Base-by-base conservation (phyloP, 768 basidiomycete genomes). In the Termitomyces eurrhizus region DNA sequence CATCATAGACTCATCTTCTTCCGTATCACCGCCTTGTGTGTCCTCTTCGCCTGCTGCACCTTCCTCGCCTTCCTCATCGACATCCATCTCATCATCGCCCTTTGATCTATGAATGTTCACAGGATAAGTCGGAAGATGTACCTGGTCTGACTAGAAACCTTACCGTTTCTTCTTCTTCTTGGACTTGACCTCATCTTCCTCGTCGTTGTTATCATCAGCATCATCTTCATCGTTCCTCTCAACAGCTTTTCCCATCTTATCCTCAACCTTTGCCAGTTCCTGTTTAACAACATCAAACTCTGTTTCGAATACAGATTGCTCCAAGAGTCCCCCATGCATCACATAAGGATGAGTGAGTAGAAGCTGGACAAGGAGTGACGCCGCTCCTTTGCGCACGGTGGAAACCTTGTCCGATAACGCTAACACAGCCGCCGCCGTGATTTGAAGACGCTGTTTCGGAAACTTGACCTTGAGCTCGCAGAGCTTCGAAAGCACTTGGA, bases 361-460 rank as follows among this genome's bases (percentile, higher is more conserved):
- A 32, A 98, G 77, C 67, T 85, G 85, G 49, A 84, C 83, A 24
- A 98, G 73, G 32, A 98, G 76, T 21, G 85, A 80, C 49, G 90
- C 87, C 21, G 95, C 90, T 53, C 83, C 83, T 73, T 93, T 92
- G 66, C 97, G 82, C n/a, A 96, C 95, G 7, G 81, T 85, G 21
- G 92, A 84, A 2, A 86, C 87, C 74, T 98, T 98, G 77, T 98
- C 96, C 65, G 93, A 88, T 52, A 99, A 78, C 32, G 90, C 87
- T 2, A 79, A 83, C 36, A 92, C 85, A 0, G 94, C 90, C n/a
- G 85, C 83, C 52, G 81, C 78, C 5, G 94, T 89, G 37, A 95
- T 85, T 21, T 78, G 76, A 36, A 93, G 78, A 0, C 95, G 83
- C 62, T 95, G 89, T 71, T 93, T 91, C 0, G 94, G 93, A 73